Base-by-base conservation (phyloP, 2,329 filamentous ascomycete genomes). In the Fusarium coicis region DNA sequence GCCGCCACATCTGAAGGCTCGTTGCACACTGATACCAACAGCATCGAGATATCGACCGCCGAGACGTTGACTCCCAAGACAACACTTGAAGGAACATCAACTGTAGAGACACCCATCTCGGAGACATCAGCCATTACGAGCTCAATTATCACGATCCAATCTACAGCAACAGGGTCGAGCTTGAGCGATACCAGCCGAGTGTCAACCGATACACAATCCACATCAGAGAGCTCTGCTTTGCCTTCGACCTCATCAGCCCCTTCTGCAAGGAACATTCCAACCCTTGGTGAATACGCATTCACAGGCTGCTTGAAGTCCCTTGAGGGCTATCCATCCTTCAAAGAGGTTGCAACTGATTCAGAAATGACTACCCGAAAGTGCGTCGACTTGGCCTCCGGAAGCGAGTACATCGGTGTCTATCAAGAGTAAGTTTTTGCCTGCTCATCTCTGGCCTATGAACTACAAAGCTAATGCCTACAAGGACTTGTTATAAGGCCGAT, bases 161-260 rank as follows among this genome's bases (percentile, higher is more conserved):
- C 11, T 0, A 21, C n/a, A 8, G 7, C 14, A 19, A n/a, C 14
- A 30, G 19, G 0, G 3, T 55, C 39, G 0, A 23, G 14, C 14
- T 10, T 8, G 16, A 32, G 49, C 4, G 11, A 14, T 12, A 26
- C 16, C 9, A 26, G 58, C 39, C 19, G 18, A 1, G 8, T 7
- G 44, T 26, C 39, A 19, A 18, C 34, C 0, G 28, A 19, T 7
- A 50, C 14, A 14, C 28, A 50, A 8, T 19, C 47, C 15, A 19
- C 43, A 50, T 50, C 56, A 23, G 43, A 50, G 0, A 2, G 4
- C 12, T 18, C 43, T 9, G 5, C 34, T 40, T 39, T 23, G 2
- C 26, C 56, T 14, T 59, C 56, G 4, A 23, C 42, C 7, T 23
- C 42, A 16, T 32, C 55, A 40, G 16, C 19, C 3, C 18, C 42